Evolutionary conservation across 2,329 filamentous ascomycete species (phyloP).

Genomic region (Cordyceps fumosorosea): DNA sequence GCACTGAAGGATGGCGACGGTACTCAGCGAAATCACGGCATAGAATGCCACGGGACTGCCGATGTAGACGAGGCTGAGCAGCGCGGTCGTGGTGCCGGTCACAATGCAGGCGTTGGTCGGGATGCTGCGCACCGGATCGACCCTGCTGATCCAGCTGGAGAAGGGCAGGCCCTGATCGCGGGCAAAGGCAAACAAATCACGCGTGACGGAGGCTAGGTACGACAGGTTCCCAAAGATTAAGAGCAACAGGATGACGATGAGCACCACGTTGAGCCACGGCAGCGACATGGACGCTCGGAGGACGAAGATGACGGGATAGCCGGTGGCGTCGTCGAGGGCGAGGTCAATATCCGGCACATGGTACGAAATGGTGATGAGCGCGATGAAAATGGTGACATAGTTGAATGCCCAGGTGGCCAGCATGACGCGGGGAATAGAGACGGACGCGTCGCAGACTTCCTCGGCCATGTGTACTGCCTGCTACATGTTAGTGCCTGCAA

Average conservation of each 20-base stretch:
- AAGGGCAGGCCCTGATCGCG: conserved; percentile 11
- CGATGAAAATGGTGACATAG: conserved; percentile 4
- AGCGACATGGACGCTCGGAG: conserved; percentile 12
- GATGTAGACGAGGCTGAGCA: conserved; percentile 13
- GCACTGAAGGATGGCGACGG: conserved; percentile 15
- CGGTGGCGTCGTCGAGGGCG: conserved; percentile 9
- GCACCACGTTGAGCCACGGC: conserved; percentile 10
- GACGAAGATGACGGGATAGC: conserved; percentile 12
- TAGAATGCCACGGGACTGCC: conserved; percentile 16
- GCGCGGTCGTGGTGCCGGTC: conserved; percentile 7
- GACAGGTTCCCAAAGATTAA: conserved; percentile 13
- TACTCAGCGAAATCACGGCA: conserved; percentile 13
- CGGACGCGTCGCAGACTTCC: conserved; percentile 1
- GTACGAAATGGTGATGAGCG: conserved; percentile 8
- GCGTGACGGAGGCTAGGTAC: conserved; percentile 12
- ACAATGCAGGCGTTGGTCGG: conserved; percentile 14
- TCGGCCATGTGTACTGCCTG: conserved; percentile 8
- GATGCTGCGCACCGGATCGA: conserved; percentile 8
- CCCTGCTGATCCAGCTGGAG: conserved; percentile 6
- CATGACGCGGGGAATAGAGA: conserved; percentile 6
- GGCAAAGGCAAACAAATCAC: conserved; percentile 13
- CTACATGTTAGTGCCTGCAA: background rate
- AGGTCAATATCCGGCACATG: conserved; percentile 13
- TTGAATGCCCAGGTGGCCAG: conserved; percentile 8
- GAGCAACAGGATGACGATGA: conserved; percentile 8